phyloP scores from a whole-genome alignment of 2,329 filamentous ascomycete species.

The Calonectria ilicicola region DNA sequence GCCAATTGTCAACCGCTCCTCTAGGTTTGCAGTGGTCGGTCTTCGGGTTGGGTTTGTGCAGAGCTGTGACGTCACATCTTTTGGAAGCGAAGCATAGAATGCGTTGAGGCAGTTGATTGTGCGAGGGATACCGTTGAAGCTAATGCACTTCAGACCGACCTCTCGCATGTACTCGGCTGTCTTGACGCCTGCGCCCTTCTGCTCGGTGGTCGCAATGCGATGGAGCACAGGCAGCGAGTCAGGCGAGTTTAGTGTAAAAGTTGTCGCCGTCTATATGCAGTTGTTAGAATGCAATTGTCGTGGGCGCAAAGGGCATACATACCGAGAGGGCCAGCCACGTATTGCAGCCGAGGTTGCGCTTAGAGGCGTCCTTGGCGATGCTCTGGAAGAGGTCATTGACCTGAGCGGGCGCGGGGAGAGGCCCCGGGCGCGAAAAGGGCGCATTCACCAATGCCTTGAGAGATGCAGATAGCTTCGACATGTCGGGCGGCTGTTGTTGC shows the following conservation, averaged over 20 bases:
- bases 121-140: conserved; percentile 85
- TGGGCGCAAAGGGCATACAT: conserved; percentile 30
- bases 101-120: conserved; percentile 85
- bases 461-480: conserved; percentile 79
- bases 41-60: conserved; percentile 67
- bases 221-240: conserved; percentile 77
- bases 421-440: conserved; percentile 73
- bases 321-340: conserved; percentile 78
- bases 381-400: conserved; percentile 74
- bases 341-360: conserved; percentile 70
- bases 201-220: conserved; percentile 55
- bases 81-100: conserved; percentile 74
- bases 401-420: conserved; percentile 71
- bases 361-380: conserved; percentile 72
- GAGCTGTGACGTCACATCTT: conserved; percentile 64
- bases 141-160: conserved; percentile 81
- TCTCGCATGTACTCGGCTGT: conserved; percentile 81
- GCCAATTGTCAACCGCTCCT: conserved; percentile 68
- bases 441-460: conserved; percentile 82
- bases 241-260: conserved; percentile 88
- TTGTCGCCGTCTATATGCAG: conserved; percentile 74
- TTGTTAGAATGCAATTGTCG: conserved; percentile 15
- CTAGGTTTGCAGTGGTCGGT: conserved; percentile 65
- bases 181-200: conserved; percentile 48
- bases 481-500: conserved; percentile 48